Evolutionary conservation across 441 rosid species (phyloP).

Genomic region (Syzygium malaccense): DNA sequence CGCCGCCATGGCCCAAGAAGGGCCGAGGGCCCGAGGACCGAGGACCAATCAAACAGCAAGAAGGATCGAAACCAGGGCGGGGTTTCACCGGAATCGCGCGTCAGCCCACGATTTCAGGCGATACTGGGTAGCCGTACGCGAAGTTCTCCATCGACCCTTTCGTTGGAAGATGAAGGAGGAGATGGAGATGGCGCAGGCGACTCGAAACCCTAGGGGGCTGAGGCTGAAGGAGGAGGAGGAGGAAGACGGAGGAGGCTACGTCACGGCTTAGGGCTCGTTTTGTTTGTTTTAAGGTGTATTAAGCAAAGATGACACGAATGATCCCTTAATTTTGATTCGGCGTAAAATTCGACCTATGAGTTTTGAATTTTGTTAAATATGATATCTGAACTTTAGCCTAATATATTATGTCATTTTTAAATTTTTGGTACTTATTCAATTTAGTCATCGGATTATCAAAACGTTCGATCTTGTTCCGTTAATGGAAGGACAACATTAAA

Average conservation of each 20-base stretch:
- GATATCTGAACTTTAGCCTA: not conserved
- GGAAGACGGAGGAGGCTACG: not conserved
- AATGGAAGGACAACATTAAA: too few species aligned
- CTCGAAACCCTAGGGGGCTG: not conserved
- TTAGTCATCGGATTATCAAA: too few species aligned
- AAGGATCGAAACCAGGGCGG: not conserved
- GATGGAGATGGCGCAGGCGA: not conserved
- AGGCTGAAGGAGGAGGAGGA: not conserved
- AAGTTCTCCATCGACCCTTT: not conserved
- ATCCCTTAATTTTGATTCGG: too few species aligned
- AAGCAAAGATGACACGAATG: not conserved
- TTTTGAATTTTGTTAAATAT: too few species aligned
- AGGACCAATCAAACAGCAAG: not conserved
- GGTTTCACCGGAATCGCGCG: not conserved
- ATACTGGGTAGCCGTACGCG: not conserved
- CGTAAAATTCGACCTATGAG: too few species aligned
- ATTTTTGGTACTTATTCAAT: not conserved
- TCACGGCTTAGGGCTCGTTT: not conserved
- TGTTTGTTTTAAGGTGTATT: not conserved
- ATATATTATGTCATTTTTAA: fast-evolving
- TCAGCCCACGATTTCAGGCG: not conserved
- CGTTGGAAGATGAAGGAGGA: not conserved
- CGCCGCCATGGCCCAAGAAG: conserved; percentile 39
- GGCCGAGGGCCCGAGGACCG: not conserved
- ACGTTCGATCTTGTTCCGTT: too few species aligned